phyloP scores from a whole-genome alignment of 805 yeast genomes.

The Ogataea paradorogensis region DNA sequence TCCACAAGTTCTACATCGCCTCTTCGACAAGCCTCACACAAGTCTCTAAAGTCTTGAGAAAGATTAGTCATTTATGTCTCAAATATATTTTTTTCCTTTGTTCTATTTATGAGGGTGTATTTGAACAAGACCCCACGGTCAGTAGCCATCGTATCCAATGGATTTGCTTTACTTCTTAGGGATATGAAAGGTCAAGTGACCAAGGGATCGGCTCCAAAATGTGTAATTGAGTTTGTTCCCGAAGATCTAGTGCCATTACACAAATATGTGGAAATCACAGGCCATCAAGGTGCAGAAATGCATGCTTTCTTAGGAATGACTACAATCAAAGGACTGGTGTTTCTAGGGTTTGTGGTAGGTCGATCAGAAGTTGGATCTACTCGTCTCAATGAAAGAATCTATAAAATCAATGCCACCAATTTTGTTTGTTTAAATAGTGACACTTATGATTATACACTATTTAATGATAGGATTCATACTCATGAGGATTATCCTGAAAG shows the following conservation, averaged over 20 bases:
- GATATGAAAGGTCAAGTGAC: slow-evolving; percentile 35
- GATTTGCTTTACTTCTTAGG: slow-evolving; percentile 58
- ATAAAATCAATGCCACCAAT: slow-evolving; percentile 55
- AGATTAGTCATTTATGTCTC: slow-evolving; percentile 4
- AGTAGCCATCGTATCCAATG: slow-evolving; percentile 58
- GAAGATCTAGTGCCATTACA: slow-evolving; percentile 37
- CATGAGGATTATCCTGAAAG: slow-evolving; percentile 23
- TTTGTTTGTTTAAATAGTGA: slow-evolving; percentile 63
- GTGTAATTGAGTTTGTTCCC: slow-evolving; percentile 55
- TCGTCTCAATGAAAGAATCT: slow-evolving; percentile 49
- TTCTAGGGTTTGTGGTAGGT: slow-evolving; percentile 56
- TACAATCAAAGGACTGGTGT: slow-evolving; percentile 50
- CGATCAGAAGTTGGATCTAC: slow-evolving; percentile 58
- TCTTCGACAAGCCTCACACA: slow-evolving; percentile 63
- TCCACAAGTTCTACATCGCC: slow-evolving; percentile 71
- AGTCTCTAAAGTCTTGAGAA: slow-evolving; percentile 38
- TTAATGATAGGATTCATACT: slow-evolving; percentile 15
- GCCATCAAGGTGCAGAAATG: slow-evolving; percentile 14
- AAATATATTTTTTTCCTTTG: neutral
- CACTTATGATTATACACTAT: slow-evolving; percentile 42
- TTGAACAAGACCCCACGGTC: slow-evolving; percentile 66
- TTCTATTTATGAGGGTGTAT: slow-evolving; percentile 52
- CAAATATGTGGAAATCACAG: slow-evolving; percentile 42
- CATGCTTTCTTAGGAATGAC: slow-evolving; percentile 64
- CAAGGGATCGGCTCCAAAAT: slow-evolving; percentile 31